Base-by-base conservation (phyloP, 139 green algal species). In the Astrephomene gubernaculifera region DNA sequence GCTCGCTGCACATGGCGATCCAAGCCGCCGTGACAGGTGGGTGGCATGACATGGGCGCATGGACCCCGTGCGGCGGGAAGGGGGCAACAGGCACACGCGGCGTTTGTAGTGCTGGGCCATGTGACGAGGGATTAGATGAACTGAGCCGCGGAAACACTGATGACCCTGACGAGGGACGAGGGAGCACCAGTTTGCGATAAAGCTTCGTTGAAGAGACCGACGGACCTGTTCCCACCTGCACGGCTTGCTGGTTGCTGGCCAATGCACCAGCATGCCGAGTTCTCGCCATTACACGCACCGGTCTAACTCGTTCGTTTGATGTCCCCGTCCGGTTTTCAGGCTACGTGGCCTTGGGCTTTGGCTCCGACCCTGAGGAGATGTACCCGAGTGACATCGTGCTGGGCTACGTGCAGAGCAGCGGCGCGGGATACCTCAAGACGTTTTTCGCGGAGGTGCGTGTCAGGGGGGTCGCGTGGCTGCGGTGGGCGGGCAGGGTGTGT, bases 311-410 rank as follows among this genome's bases (percentile, higher is more conserved):
- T 41, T 41, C 63, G 29, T 9, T 5, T 41, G 12, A 17, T 19
- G 29, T 41, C 63, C 5, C 8, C n/a, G 8, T 41, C n/a, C n/a
- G 29, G n/a, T 43, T 29, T 41, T 0, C 60, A 83, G 78, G 78
- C 31, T 84, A 84, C 41, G 63, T 84, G 43, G 61, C 38, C 2
- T 21, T 84, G 41, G 43, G 63, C 78, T 84, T 84, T 29, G 31
- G 21, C 0, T 8, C 35, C 38, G 9, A 71, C 61, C 63, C 63
- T 5, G 43, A 24, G 22, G 24, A 3, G n/a, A 84, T 84, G 78
- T 60, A n/a, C 29, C 41, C 31, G 19, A 54, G 29, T 2, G 78
- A 84, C 49, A 65, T 65, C 21, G 43, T 75, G 17, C 60, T 84
- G 60, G 78, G 78, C 61, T 84, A 44, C 43, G 21, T 31, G 12